Conservation (phyloP, 2,329 filamentous ascomycete species). For the Exophiala dermatitidis region DNA sequence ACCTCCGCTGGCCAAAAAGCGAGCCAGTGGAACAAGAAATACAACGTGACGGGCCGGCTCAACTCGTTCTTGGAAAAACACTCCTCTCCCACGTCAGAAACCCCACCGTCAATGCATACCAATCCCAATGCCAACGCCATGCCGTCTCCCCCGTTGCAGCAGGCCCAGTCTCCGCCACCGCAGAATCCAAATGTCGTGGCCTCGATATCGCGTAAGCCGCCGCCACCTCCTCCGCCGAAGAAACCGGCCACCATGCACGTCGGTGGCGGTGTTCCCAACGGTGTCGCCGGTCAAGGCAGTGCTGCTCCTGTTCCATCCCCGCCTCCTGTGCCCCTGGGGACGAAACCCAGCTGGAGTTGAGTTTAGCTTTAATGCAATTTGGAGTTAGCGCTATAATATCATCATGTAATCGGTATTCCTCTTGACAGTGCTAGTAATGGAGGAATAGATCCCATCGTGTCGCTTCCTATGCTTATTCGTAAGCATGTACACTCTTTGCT, state of each 20-base stretch:
- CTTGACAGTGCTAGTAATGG: no score
- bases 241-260: constrained; percentile 43
- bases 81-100: constrained; percentile 30
- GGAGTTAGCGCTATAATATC: no score
- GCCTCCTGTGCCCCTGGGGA: constrained; percentile 51
- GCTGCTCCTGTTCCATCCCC: constrained; percentile 34
- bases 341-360: constrained; percentile 43
- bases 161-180: constrained; percentile 9
- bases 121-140: not conserved
- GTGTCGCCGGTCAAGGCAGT: constrained; percentile 19
- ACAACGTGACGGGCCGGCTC: constrained; percentile 47
- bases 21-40: constrained; percentile 54
- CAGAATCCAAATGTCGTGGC: constrained; percentile 28
- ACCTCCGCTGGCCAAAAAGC: constrained; percentile 53
- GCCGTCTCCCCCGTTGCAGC: not conserved
- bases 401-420: no score
- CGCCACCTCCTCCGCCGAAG: constrained; percentile 54
- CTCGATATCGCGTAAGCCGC: constrained; percentile 41
- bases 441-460: no score
- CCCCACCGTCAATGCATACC: constrained; percentile 25
- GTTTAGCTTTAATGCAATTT: no score
- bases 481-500: no score
- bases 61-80: constrained; percentile 42
- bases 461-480: no score
- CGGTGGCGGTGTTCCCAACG: no score